Evolutionary conservation across 2,329 filamentous ascomycete species (phyloP).

Genomic region (Xylariales sp.): DNA sequence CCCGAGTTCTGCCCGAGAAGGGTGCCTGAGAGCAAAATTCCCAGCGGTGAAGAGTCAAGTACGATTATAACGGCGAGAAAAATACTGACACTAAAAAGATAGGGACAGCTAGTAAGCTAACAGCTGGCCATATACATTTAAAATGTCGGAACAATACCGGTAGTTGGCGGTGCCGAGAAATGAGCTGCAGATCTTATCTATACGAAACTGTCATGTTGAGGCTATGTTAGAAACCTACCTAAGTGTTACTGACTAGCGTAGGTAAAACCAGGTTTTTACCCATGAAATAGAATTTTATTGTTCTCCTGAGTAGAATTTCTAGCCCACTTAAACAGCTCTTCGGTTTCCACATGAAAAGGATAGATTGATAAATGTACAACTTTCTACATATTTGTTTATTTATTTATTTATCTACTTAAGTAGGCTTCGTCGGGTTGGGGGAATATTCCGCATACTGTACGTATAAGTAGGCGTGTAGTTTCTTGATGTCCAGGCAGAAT

Average conservation of each 20-base stretch:
- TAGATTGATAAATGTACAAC: too few species aligned
- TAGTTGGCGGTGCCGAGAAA: conserved; percentile 1
- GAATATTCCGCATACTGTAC: too few species aligned
- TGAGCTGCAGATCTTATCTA: conserved; percentile 1
- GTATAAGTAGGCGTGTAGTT: too few species aligned
- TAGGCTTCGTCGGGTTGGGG: too few species aligned
- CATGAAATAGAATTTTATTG: too few species aligned
- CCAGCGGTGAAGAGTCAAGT: background rate
- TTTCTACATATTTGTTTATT: background rate
- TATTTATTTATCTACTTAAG: background rate
- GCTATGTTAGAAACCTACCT: background rate
- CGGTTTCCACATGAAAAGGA: background rate
- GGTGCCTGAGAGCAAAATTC: background rate
- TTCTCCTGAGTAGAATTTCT: background rate
- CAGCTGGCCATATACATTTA: background rate
- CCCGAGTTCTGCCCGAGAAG: background rate
- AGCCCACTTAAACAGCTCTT: background rate
- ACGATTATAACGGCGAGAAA: background rate
- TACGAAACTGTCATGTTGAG: conserved; percentile 7
- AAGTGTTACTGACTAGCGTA: background rate
- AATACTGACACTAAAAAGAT: background rate
- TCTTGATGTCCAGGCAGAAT: too few species aligned
- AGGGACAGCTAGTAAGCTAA: background rate
- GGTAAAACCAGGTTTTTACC: too few species aligned
- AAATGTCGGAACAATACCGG: background rate